Evolutionary conservation across 2,329 filamentous ascomycete species (phyloP), one percentile per base, ranked within the genome.

Genomic region (Pseudohalonectria lignicola): DNA sequence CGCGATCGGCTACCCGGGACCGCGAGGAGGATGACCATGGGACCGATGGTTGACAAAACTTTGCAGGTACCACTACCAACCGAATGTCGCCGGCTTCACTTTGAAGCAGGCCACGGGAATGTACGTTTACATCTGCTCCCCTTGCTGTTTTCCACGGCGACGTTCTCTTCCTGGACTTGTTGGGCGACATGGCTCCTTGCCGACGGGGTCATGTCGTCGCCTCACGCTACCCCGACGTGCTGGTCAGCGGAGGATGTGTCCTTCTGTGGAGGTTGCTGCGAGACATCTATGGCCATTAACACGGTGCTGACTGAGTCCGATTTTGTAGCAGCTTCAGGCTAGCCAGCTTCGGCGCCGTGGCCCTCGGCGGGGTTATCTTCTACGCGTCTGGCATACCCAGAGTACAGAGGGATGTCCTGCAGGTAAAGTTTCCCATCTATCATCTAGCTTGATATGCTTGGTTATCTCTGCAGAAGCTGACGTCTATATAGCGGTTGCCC

Each of bases 331-430:
- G 65, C 43, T 39, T 70, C 44, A 72, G 66, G 46, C 48, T 68
- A 35, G 73, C 63, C 41, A 61, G 65, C 39, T 76, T 76, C 51
- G 74, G 74, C 42, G 74, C 62, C 43, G 71, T 74, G 41, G 72
- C 70, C 43, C 67, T 67, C 49, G 65, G 76, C 45, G 72, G 62
- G 46, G 61, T 76, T 45, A 66, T 79, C 49, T 75, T 72, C 66
- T 76, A 64, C 55, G 64, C 71, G 46, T 78, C 74, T 30, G 76
- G 76, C 48, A 69, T 81, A 35, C 77, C 77, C 47, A 67, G 65
- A 55, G 62, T 81, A 47, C 63, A 74, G 57, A 54, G 53, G 34
- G 77, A 82, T 50, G 63, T 82, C 45, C 67, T 81, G 45, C 59
- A 66, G 55, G 73, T 76, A 61, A 41, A 63, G 36, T 15, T 8